Evolutionary conservation across 352 stramenopile species (phyloP), one percentile per base, ranked within the genome.

Genomic region (Pythium folliculosum): DNA sequence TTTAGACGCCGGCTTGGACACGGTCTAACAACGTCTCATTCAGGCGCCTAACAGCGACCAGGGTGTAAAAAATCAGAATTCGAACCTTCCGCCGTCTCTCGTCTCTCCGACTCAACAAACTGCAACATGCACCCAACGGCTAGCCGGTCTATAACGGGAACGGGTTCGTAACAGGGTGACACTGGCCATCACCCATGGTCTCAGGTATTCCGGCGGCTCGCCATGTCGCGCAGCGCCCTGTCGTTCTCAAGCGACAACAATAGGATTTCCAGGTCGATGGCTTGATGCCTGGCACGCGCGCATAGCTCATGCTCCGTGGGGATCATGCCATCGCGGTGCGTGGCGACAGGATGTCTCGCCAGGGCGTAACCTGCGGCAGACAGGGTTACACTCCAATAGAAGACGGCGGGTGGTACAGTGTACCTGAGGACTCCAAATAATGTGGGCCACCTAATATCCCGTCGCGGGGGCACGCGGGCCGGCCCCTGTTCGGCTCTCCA

Each of bases 401-500:
- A 38, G 47, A 51, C 51, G 17, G 1, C 23, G 44, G 17, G 21
- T 58, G 64, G 57, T 57, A 61, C 38, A 65, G 10, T 65, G 49
- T 64, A 58, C 60, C 51, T 1, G 48, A 14, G 25, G 0, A 32
- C 0, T 0, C 19, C 3, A 35, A 32, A 59, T 68, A 69, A 44
- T 49, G 69, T 75, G 69, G 57, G 21, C 69, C 69, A 75, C 69
- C 14, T 53, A 62, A 71, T 12, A 5, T 56, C 9, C 6, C 21
- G 35, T 6, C 23, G 17, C 40, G 23, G 19, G 19, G 12, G 16
- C 19, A 21, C 16, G 1, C 2, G 5, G 17, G 12, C 17, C 22
- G 21, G 13, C 12, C 45, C 64, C 55, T 57, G 59, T 77, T 63
- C 48, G 77, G 67, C 72, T 78, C 75, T 83, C 76, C 69, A 90